phyloP scores from a whole-genome alignment of 345 rosid species.

The Odontarrhena argentea region DNA sequence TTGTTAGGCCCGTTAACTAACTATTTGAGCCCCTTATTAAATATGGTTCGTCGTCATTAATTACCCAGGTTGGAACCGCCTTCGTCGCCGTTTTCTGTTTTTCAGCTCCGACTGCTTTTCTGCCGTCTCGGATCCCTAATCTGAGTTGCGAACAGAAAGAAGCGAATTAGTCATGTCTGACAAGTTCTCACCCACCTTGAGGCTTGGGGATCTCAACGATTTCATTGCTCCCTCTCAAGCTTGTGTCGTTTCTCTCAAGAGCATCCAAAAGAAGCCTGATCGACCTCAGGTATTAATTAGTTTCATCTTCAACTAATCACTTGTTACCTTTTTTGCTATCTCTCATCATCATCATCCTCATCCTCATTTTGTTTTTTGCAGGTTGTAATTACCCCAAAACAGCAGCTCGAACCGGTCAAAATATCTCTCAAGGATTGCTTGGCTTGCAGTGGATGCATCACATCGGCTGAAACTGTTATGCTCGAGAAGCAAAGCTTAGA shows the following conservation, averaged over 20 bases:
- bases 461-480: conserved; percentile 94
- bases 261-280: conserved; percentile 46
- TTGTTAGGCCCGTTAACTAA: too few species aligned
- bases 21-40: too few species aligned
- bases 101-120: too few species aligned
- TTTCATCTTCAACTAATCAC: conserved; percentile 10
- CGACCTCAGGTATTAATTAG: conserved; percentile 55
- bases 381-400: conserved; percentile 54
- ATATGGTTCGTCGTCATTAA: too few species aligned
- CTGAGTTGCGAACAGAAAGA: not conserved
- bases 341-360: too few species aligned
- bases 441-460: conserved; percentile 98
- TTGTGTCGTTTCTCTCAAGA: conserved; percentile 74
- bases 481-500: conserved; percentile 96
- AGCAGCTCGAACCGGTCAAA: conserved; percentile 67
- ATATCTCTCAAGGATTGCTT: conserved; percentile 96
- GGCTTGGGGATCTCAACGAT: conserved; percentile 94
- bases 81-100: too few species aligned
- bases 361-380: conserved; percentile 31
- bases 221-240: conserved; percentile 93
- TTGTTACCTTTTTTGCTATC: not conserved
- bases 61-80: too few species aligned
- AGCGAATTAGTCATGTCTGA: conserved; percentile 61
- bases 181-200: conserved; percentile 80
- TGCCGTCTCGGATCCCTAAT: too few species aligned